phyloP scores from a whole-genome alignment of 768 basidiomycete species.

The Hydnomerulius pinastri region DNA sequence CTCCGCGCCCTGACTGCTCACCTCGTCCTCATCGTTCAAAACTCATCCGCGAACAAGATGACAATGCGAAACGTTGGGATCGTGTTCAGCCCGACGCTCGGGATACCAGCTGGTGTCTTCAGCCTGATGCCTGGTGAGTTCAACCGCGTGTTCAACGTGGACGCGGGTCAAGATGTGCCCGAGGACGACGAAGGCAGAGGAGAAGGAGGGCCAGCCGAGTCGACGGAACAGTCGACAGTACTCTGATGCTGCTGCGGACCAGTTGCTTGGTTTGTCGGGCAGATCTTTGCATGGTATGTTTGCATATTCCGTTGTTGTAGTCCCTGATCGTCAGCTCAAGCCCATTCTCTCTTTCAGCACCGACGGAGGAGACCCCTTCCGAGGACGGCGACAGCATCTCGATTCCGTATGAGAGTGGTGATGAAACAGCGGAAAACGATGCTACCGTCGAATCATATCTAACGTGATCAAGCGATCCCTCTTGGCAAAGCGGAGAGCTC shows the following conservation, averaged over 20 bases:
- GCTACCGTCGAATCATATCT: constrained; percentile 44
- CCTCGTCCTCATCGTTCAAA: constrained; percentile 91
- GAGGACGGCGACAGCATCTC: constrained; percentile 72
- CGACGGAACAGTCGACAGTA: constrained; percentile 85
- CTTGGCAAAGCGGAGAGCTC: constrained; percentile 25
- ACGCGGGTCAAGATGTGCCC: constrained; percentile 33
- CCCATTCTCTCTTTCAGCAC: constrained; percentile 25
- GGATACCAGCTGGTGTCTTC: constrained; percentile 97
- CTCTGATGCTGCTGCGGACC: constrained; percentile 80
- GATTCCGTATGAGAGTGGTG: constrained; percentile 71
- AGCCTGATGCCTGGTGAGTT: constrained; percentile 93
- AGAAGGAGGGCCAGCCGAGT: constrained; percentile 43
- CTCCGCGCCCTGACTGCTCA: constrained; percentile 94
- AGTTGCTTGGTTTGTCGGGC: constrained; percentile 76
- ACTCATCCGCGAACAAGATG: constrained; percentile 93
- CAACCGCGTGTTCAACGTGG: constrained; percentile 90
- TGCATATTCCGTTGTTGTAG: constrained; percentile 1
- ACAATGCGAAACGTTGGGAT: constrained; percentile 98
- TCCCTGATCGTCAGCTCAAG: constrained; percentile 6
- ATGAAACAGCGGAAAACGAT: constrained; percentile 68
- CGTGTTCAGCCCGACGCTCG: constrained; percentile 96
- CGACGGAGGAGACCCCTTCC: constrained; percentile 63
- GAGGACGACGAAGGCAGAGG: constrained; percentile 26
- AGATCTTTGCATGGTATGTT: constrained; percentile 64
- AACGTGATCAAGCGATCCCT: constrained; percentile 41